phyloP scores from a whole-genome alignment of 176 grass and related monocot species.

The Triticum monococcum region DNA sequence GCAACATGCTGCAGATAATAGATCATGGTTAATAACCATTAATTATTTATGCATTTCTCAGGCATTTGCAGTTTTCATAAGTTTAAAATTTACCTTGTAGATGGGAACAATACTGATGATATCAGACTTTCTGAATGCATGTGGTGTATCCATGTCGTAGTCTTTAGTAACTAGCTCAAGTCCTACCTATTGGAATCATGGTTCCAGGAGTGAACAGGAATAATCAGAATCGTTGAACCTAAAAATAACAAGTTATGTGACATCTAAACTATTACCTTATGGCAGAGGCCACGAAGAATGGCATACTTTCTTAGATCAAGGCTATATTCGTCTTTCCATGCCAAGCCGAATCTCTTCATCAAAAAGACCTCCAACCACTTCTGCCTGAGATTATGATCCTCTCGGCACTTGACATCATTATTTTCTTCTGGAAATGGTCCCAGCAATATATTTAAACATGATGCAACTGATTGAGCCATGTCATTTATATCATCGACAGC shows the following conservation, averaged over 20 bases:
- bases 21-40: conserved; percentile 13
- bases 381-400: conserved; percentile 74
- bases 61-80: conserved; percentile 31
- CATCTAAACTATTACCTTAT: conserved; percentile 62
- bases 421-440: conserved; percentile 70
- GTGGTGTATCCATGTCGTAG: conserved; percentile 75
- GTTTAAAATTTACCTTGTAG: conserved; percentile 75
- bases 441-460: conserved; percentile 89
- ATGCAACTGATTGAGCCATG: conserved; percentile 65
- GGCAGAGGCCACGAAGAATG: conserved; percentile 93
- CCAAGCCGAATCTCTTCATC: conserved; percentile 78
- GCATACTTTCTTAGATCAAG: conserved; percentile 90
- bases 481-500: conserved; percentile 70
- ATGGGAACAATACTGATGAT: conserved; percentile 91
- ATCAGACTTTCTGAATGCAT: conserved; percentile 81
- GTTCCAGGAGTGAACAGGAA: conserved; percentile 32
- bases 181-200: conserved; percentile 67
- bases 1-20: conserved; percentile 75
- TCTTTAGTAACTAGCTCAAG: conserved; percentile 93
- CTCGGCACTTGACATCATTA: conserved; percentile 11
- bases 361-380: conserved; percentile 87
- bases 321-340: conserved; percentile 72
- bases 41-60: conserved; percentile 20
- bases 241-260: conserved; percentile 20
- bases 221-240: conserved; percentile 6